Evolutionary conservation across 2,329 filamentous ascomycete species (phyloP).

Genomic region (Sporothrix brunneoviolacea): DNA sequence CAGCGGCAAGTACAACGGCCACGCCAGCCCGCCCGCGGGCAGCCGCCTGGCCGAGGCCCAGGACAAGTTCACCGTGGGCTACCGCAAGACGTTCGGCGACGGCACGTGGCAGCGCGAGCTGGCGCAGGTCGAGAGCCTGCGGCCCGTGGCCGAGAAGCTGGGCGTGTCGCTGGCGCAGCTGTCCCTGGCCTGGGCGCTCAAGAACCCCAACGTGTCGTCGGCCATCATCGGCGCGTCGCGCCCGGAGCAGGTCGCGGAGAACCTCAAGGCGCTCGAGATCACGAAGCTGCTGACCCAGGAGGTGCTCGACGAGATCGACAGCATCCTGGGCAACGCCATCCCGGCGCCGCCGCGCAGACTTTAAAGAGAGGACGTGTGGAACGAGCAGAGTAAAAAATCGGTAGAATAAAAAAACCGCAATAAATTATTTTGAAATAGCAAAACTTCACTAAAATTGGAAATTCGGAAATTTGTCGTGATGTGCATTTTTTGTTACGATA

Average conservation of each 20-base stretch:
- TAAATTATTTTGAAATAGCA: too few species aligned
- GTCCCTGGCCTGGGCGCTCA: conserved; percentile 47
- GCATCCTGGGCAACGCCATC: conserved; percentile 24
- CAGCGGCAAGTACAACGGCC: conserved; percentile 59
- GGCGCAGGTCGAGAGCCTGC: conserved; percentile 5
- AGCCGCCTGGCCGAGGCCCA: conserved; percentile 52
- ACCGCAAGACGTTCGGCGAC: conserved; percentile 41
- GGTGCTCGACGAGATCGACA: conserved; percentile 45
- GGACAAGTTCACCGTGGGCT: conserved; percentile 45
- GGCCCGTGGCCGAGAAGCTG: conserved; percentile 49
- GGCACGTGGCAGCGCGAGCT: conserved; percentile 33
- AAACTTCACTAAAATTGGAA: neutral
- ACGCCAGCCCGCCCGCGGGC: conserved; percentile 25
- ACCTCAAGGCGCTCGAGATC: conserved; percentile 39
- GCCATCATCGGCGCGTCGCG: conserved; percentile 48
- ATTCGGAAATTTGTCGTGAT: too few species aligned
- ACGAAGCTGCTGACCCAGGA: conserved; percentile 43
- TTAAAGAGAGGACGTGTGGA: neutral
- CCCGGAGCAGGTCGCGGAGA: conserved; percentile 46
- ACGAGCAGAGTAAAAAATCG: too few species aligned
- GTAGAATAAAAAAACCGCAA: neutral
- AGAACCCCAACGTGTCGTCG: conserved; percentile 46
- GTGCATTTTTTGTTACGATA: too few species aligned
- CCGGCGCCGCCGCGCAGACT: conserved; percentile 8
- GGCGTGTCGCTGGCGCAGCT: conserved; percentile 46